Evolutionary conservation across 441 rosid genomes (phyloP), one percentile per base, ranked within the genome.

Genomic region (Bruguiera hainesii): DNA sequence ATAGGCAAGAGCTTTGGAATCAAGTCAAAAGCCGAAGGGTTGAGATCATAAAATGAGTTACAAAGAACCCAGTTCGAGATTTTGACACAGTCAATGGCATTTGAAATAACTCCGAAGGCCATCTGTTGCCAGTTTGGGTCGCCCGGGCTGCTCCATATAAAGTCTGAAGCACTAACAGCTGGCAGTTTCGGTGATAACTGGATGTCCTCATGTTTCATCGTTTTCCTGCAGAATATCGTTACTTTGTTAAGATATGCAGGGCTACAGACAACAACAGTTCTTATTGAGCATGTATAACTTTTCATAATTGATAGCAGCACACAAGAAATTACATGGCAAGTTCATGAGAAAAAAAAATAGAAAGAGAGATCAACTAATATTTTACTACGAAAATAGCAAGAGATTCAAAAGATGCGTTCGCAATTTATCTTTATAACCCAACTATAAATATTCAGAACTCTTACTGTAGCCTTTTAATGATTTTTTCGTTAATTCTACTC

Each of bases 21-120:
- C 65, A 51, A 79, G 83, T 19, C 51, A 64, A 71, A 19, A 4
- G 70, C 57, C 18, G 64, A 30, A 1, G 63, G 77, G 3, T 89
- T 92, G 33, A 89, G 86, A 29, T 87, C 86, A 19, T 76, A 58
- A 70, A 85, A 83, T 28, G 82, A 78, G 30, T 63, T 69, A 48
- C 80, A 72, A 3, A 76, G 52, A 5, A 69, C 30, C 61, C 64
- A 65, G n/a, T 58, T 55, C 15, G 63, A 30, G 18, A 13, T 5
- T 49, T 37, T 60, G 39, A 60, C 13, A 21, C 31, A 39, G 42
- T 23, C 29, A 0, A 16, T 6, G 11, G 49, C 2, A 48, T 56
- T 3, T 19, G 6, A 2, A 5, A 18, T 25, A 50, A 8, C 63
- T 42, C 15, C 39, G 30, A 74, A 67, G 7, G 39, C 2, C 19